These are phyloP conservation scores for Lanmaoa rubissima DNA, from an alignment of 768 basidiomycete species.

Conservation along the genomic window DNA sequence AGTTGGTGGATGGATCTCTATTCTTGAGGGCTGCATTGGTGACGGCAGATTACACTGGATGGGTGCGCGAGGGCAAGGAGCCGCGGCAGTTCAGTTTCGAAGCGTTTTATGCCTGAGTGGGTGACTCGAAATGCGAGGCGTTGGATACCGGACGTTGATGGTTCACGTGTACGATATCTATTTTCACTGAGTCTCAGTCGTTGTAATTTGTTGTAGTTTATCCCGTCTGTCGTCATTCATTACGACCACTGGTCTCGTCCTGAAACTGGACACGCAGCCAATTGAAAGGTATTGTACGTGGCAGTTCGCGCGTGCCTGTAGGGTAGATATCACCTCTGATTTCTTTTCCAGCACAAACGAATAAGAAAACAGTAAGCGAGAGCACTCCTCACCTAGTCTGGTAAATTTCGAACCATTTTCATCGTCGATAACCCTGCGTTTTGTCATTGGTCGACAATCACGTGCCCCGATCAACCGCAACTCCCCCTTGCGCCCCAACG, in stretches of 20 bases:
- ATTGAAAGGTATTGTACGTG: not conserved
- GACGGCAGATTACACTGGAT: slow-evolving; percentile 35
- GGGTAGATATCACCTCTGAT: not conserved
- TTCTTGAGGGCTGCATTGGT: slow-evolving; percentile 33
- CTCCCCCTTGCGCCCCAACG: no score
- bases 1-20: slow-evolving; percentile 35
- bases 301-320: no score
- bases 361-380: no score
- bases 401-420: no score
- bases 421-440: no score
- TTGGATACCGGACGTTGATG: not conserved
- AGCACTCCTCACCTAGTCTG: no score
- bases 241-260: not conserved
- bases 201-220: no score
- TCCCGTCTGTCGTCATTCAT: no score
- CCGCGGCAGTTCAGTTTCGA: slow-evolving; percentile 25
- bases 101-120: slow-evolving; percentile 23
- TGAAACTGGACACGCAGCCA: not conserved
- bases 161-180: not conserved
- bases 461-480: no score
- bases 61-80: slow-evolving; percentile 39
- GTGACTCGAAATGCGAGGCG: no score
- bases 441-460: no score
- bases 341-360: not conserved
- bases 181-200: not conserved